Base-by-base conservation (phyloP, 177 flowering plant genomes). In the Vitis hybrid region DNA sequence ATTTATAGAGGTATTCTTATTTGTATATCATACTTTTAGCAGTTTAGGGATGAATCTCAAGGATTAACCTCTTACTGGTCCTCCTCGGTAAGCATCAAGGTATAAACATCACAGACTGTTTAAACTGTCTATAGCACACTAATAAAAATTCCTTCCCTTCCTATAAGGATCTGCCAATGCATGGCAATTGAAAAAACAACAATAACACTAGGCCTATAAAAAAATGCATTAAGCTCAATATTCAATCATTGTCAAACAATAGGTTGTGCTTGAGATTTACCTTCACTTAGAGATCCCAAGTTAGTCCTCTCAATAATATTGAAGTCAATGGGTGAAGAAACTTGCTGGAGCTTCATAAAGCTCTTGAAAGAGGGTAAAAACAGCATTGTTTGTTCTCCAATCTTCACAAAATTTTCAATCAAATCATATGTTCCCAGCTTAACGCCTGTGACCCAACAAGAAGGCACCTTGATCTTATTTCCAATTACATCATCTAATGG, bases 271-370 rank as follows among this genome's bases (percentile, higher is more conserved):
- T 17, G 50, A 68, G n/a, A 70, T 17, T 55, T 75, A 94, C 98
- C 94, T 91, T 94, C 98, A 80, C 86, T 80, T 13, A 94, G 78
- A 67, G 94, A 82, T 64, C 80, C 72, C 80, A 94, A 81, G 69
- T 75, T 83, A 58, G 89, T 91, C 68, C 93, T 86, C 80, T 87
- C 88, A 67, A 88, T 73, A 32, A 92, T 74, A 74, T 82, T 80
- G 71, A 94, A 88, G 69, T 75, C 76, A 68, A 92, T 74, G 49
- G 90, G 85, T 19, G 78, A 73, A 73, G 86, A 54, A 72, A 85
- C 75, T 77, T 57, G 71, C 66, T 74, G 82, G 57, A 78, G 78
- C 75, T 82, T 81, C 64, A 78, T 51, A 62, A 73, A 71, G 79
- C 76, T 79, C 70, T 76, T 77, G 70, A 81, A 81, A 64, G 92